These are phyloP conservation scores for Cronartium quercuum DNA, from an alignment of 1,284 basidiomycete species.

Conservation along the genomic window DNA sequence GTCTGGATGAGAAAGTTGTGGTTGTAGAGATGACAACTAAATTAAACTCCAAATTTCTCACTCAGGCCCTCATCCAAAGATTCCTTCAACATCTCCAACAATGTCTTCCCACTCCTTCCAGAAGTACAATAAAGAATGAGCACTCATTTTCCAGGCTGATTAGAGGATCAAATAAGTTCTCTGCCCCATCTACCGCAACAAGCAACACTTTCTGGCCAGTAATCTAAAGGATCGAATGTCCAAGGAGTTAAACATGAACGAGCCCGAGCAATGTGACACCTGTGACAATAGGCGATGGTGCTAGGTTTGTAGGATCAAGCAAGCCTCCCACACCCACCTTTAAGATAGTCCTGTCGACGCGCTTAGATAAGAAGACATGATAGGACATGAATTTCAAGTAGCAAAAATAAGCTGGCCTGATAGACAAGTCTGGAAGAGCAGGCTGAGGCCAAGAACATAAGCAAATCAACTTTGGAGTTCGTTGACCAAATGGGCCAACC, in stretches of 20 bases:
- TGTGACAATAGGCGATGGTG: conserved; percentile 79
- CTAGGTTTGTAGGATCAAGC: conserved; percentile 94
- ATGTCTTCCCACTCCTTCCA: conserved; percentile 69
- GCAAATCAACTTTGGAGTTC: no score
- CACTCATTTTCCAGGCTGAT: background rate
- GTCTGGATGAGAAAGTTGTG: conserved; percentile 81
- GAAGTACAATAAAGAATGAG: conserved; percentile 95
- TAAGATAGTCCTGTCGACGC: conserved; percentile 71
- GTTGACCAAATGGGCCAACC: no score
- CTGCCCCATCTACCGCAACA: conserved; percentile 78
- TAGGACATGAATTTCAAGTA: conserved; percentile 88
- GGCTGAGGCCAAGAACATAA: no score
- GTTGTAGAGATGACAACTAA: conserved; percentile 91
- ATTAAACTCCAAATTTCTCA: conserved; percentile 59
- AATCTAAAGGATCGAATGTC: conserved; percentile 77
- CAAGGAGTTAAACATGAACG: conserved; percentile 86
- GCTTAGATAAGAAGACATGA: conserved; percentile 67
- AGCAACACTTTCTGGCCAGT: conserved; percentile 81
- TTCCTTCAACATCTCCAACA: conserved; percentile 62
- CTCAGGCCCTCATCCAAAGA: conserved; percentile 46
- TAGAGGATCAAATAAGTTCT: background rate
- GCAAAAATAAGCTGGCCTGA: conserved; percentile 87
- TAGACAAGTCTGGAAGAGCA: conserved; percentile 56
- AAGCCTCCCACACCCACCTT: conserved; percentile 95
- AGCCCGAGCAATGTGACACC: conserved; percentile 86